Percentiles rank a stretch among this genome's conserved stretches.
These are phyloP conservation scores for Populus hybrid DNA, from an alignment of 441 rosid genomes.

Conservation along the genomic window DNA sequence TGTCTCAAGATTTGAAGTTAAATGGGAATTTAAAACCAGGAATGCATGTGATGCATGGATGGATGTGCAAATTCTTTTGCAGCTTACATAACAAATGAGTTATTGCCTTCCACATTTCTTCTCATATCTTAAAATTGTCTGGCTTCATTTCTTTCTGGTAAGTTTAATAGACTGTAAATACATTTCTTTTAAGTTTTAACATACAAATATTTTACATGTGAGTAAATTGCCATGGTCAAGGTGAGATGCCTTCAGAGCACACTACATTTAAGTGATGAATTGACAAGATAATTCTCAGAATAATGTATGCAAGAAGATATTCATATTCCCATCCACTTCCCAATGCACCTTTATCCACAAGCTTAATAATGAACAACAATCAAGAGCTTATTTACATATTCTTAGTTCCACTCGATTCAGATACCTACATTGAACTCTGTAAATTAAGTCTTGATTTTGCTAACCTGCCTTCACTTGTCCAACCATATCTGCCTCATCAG, in stretches of 20 bases:
- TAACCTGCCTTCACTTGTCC: conserved; percentile 77
- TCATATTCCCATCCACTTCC: background rate
- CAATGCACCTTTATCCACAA: conserved; percentile 1
- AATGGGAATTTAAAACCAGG: background rate
- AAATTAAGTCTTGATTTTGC: conserved; percentile 18
- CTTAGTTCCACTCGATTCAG: conserved; percentile 7
- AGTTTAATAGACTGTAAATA: background rate
- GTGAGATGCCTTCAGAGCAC: background rate
- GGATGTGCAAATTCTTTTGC: background rate
- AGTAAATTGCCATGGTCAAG: background rate
- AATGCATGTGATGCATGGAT: background rate
- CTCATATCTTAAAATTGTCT: background rate
- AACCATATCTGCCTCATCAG: conserved; percentile 44
- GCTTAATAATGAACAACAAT: background rate
- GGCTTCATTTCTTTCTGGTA: background rate
- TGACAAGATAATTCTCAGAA: background rate
- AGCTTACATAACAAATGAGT: background rate
- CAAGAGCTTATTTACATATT: background rate
- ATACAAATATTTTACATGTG: background rate
- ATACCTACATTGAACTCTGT: background rate
- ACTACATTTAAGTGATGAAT: background rate
- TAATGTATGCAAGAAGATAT: background rate
- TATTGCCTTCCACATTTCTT: background rate
- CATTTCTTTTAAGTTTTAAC: background rate
- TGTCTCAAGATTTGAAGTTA: background rate